phyloP scores from a whole-genome alignment of 106 monocot genomes.

The Platanthera zijinensis region DNA sequence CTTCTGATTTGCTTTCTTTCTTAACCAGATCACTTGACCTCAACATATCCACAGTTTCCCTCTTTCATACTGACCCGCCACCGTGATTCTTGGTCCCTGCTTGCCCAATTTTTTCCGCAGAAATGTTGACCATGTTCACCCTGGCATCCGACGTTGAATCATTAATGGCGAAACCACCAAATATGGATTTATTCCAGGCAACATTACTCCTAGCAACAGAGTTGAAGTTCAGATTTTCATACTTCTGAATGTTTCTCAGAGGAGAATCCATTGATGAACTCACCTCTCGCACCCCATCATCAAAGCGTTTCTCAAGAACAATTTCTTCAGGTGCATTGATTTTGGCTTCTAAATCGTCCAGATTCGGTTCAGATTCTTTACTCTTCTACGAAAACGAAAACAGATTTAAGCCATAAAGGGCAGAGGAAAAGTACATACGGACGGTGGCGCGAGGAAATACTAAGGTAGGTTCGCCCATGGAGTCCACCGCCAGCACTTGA shows the following conservation, averaged over 20 bases:
- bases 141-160: background rate
- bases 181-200: background rate
- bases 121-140: background rate
- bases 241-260: background rate
- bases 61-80: background rate
- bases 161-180: background rate
- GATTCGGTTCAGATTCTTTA: background rate
- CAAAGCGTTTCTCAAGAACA: background rate
- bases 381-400: too few species aligned
- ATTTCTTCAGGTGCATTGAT: background rate
- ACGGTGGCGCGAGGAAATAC: too few species aligned
- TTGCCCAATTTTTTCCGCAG: background rate
- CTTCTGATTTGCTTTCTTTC: background rate
- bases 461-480: too few species aligned
- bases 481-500: too few species aligned
- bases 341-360: background rate
- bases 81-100: background rate
- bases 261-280: background rate
- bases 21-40: background rate
- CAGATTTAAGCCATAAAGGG: too few species aligned
- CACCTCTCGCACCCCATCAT: background rate
- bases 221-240: background rate
- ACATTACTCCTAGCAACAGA: background rate
- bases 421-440: too few species aligned
- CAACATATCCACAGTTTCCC: background rate